Evolutionary conservation across 2,329 filamentous ascomycete species (phyloP).

Genomic region (Ophiocordyceps camponoti-floridani): DNA sequence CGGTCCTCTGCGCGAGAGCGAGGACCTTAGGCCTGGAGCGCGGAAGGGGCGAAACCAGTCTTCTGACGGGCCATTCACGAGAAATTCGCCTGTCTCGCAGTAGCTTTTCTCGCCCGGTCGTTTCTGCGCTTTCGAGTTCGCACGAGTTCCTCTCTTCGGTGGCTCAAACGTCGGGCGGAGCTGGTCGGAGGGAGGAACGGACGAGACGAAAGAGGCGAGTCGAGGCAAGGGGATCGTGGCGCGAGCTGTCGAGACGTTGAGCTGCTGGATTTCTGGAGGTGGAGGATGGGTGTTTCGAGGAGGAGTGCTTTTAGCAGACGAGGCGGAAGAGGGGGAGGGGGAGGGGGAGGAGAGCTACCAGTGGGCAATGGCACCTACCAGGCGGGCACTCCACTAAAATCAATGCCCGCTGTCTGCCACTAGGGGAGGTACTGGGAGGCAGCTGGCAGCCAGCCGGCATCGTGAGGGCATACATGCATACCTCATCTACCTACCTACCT

Average conservation of each 20-base stretch:
- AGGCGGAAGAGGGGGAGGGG: neutral
- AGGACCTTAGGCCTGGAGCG: conserved; percentile 11
- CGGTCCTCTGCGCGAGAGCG: conserved; percentile 9
- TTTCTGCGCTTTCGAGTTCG: neutral
- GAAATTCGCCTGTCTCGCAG: neutral
- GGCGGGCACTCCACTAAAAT: too few species aligned
- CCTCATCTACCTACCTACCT: too few species aligned
- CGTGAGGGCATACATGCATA: too few species aligned
- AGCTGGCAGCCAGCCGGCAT: too few species aligned
- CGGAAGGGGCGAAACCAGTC: conserved; percentile 14
- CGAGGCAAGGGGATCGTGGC: neutral
- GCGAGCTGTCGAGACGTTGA: neutral
- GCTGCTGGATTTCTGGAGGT: neutral
- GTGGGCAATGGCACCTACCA: neutral
- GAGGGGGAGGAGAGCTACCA: neutral
- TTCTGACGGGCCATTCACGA: conserved; percentile 21
- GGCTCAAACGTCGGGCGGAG: too few species aligned
- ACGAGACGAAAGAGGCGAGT: too few species aligned
- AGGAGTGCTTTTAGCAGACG: neutral
- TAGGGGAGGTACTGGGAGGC: neutral
- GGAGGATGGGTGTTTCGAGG: too few species aligned
- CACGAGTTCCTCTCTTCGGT: neutral
- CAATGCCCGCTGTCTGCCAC: too few species aligned
- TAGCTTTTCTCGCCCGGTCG: neutral
- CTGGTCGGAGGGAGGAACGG: neutral